Evolutionary conservation across 164 flowering plant genomes (phyloP), one percentile per base, ranked within the genome.

Genomic region (Litsea cubeba): DNA sequence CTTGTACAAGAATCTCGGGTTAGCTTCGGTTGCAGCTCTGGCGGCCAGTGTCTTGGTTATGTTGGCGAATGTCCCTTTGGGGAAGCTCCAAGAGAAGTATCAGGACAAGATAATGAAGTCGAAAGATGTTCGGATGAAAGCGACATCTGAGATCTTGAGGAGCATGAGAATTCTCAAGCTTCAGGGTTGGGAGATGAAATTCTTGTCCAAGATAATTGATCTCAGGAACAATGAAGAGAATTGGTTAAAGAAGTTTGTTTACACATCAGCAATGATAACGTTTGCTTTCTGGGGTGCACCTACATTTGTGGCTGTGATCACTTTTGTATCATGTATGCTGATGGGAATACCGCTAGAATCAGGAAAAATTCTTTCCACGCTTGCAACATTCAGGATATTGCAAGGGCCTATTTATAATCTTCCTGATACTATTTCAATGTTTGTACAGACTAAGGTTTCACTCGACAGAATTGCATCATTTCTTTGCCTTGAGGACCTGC

Each of bases 101-200:
- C 92, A 89, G 68, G 83, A 72, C 1, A 83, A 85, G 72, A 63
- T 92, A 2, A 92, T 92, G 97, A 79, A 82, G 54, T 80, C 93
- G 1, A 92, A 92, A 79, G 97, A 92, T 74, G 69, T 65, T 35
- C 82, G 97, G 78, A 92, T 90, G 95, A 89, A 85, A 76, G 84
- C 84, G 12, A 92, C 91, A 0, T 82, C 94, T 18, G 97, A 89
- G 77, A 80, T 86, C 14, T 79, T 90, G 58, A 84, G 88, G 82
- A 90, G 89, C 81, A 90, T 92, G 97, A 90, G 91, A 69, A 87
- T 92, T 72, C 88, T 92, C 72, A 92, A 92, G 80, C 88, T 92
- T 68, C 94, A 90, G 69, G 93, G 83, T 12, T 92, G 97, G 94
- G 94, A 92, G 75, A 82, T 85, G 88, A 90, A 82, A 82, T 90